phyloP scores from a whole-genome alignment of 2,329 filamentous ascomycete genomes.

The Rutstroemia sp. region DNA sequence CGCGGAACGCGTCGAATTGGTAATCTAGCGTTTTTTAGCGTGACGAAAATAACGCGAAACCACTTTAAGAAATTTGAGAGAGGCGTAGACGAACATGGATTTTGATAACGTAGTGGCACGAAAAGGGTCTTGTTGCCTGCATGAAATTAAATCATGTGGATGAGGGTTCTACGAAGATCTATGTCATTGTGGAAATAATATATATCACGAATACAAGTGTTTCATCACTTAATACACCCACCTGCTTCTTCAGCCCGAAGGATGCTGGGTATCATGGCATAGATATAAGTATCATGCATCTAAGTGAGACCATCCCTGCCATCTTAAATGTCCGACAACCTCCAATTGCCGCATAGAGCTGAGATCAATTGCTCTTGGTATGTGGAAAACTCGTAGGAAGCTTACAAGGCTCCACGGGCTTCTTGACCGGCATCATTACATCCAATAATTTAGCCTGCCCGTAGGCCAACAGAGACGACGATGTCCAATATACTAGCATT shows the following conservation, averaged over 20 bases:
- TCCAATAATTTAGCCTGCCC: slow-evolving; percentile 34
- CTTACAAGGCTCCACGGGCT: slow-evolving; percentile 27
- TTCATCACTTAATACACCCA: background rate
- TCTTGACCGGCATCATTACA: slow-evolving; percentile 32
- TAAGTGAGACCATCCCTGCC: background rate
- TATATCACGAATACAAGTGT: no score
- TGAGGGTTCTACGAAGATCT: background rate
- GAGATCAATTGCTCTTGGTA: background rate
- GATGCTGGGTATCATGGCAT: no score
- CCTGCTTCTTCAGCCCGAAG: no score
- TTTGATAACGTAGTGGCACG: background rate
- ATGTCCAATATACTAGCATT: slow-evolving; percentile 44
- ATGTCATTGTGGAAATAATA: no score
- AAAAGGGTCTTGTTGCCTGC: background rate
- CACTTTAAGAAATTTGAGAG: slow-evolving; percentile 16
- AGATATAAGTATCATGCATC: background rate
- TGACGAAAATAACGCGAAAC: slow-evolving; percentile 20
- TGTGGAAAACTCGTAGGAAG: background rate
- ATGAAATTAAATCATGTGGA: background rate
- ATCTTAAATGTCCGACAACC: background rate
- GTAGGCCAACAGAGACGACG: slow-evolving; percentile 35
- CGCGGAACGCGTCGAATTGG: slow-evolving; percentile 12
- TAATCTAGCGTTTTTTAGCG: slow-evolving; percentile 9
- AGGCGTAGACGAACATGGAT: background rate
- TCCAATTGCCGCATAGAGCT: background rate